A percentile compares a stretch with the other conserved stretches of the same genome.
phyloP scores from a whole-genome alignment of 2,329 filamentous ascomycete species.

The Rhexocercosporidium sp. region DNA sequence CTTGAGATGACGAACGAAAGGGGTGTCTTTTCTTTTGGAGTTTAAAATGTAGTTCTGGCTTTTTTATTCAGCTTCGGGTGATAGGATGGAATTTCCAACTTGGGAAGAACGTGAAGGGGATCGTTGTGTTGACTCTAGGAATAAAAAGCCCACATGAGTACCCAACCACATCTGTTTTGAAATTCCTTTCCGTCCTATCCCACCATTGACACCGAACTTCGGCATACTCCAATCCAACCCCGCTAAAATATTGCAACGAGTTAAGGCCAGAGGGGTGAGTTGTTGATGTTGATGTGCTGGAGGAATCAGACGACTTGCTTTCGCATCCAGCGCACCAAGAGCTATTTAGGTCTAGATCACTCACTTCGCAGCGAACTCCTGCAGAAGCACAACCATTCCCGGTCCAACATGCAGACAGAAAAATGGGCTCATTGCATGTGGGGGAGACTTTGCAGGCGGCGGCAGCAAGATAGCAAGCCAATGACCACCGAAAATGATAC shows the following conservation, averaged over 20 bases:
- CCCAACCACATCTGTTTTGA: background rate
- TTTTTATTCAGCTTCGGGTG: background rate
- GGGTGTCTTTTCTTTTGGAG: background rate
- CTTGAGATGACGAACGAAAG: background rate
- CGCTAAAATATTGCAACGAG: background rate
- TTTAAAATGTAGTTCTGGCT: background rate
- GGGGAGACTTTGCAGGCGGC: background rate
- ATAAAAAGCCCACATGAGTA: too few species aligned
- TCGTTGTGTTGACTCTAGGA: too few species aligned
- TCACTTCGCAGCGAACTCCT: background rate
- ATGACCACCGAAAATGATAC: conserved; percentile 10
- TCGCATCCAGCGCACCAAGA: background rate
- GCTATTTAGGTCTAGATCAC: background rate
- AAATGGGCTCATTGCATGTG: background rate
- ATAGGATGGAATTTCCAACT: background rate
- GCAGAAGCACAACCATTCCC: background rate
- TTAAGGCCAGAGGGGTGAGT: background rate
- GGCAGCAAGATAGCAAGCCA: conserved; percentile 3
- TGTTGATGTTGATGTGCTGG: background rate
- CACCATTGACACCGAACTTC: background rate
- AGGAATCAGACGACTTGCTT: background rate
- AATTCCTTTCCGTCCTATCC: conserved; percentile 4
- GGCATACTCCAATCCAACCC: background rate
- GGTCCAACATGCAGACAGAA: background rate
- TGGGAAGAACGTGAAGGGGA: background rate